These are phyloP conservation scores for Plectosphaerella sp. DNA, from an alignment of 2,329 filamentous ascomycete species.

Conservation along the genomic window DNA sequence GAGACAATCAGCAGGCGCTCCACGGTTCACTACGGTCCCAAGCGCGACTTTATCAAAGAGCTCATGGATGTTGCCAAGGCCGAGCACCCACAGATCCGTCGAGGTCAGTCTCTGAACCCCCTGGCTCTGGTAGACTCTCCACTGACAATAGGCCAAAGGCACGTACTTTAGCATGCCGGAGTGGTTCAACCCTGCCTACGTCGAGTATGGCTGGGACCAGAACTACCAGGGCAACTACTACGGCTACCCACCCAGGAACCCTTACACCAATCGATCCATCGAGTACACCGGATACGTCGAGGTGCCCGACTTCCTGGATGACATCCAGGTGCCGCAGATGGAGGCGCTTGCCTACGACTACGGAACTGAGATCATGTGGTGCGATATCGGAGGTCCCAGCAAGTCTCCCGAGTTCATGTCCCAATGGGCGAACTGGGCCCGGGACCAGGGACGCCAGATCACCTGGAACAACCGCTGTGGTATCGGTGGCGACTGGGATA, in stretches of 20 bases:
- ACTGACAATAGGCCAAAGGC: conserved; percentile 22
- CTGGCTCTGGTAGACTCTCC: neutral
- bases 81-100: conserved; percentile 8
- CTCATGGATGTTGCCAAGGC: conserved; percentile 21
- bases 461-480: conserved; percentile 55
- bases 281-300: conserved; percentile 37
- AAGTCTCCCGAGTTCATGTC: conserved; percentile 33
- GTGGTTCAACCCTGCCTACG: conserved; percentile 44
- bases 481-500: conserved; percentile 51
- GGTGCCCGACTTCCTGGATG: conserved; percentile 33
- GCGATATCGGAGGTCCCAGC: conserved; percentile 40
- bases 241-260: conserved; percentile 30
- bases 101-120: neutral
- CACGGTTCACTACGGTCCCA: conserved; percentile 33
- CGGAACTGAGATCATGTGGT: conserved; percentile 45
- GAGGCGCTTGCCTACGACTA: conserved; percentile 36
- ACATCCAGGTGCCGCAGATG: conserved; percentile 43
- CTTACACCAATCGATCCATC: conserved; percentile 33
- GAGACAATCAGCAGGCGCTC: conserved; percentile 30
- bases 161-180: conserved; percentile 45
- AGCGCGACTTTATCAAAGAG: conserved; percentile 25
- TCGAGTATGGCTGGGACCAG: conserved; percentile 36
- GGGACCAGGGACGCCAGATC: conserved; percentile 38
- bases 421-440: conserved; percentile 35
- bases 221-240: neutral